A percentile compares a stretch with the other conserved stretches of the same genome.
Conservation (phyloP, 495 filamentous ascomycete species). For the Symbiotaphrina buchneri region DNA sequence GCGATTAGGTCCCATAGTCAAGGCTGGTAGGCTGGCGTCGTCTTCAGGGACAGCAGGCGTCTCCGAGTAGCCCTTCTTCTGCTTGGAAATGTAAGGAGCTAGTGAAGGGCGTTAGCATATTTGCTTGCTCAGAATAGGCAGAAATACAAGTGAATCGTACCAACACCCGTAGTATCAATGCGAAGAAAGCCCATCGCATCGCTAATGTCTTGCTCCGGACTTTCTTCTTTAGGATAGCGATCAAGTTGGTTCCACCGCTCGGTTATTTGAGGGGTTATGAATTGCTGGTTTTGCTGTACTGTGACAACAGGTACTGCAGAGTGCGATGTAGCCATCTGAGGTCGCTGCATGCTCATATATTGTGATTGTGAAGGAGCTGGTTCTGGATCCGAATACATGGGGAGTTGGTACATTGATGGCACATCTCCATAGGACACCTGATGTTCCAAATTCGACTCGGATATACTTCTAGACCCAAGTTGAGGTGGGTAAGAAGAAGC, state of each 20-base stretch:
- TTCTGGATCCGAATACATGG: conserved; percentile 12
- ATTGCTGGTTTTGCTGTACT: too few relatives aligned
- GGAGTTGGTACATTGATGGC: conserved; percentile 11
- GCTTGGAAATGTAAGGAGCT: conserved; percentile 77
- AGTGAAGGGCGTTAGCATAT: neutral
- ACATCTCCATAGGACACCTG: conserved; percentile 11
- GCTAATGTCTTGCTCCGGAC: conserved; percentile 31
- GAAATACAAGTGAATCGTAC: conserved; percentile 25
- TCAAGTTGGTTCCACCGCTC: neutral
- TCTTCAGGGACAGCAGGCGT: conserved; percentile 56
- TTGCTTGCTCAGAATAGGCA: neutral
- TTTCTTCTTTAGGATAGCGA: neutral
- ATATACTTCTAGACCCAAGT: too few relatives aligned
- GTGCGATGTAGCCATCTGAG: conserved; percentile 6
- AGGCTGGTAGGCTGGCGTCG: conserved; percentile 46
- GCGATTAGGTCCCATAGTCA: conserved; percentile 39
- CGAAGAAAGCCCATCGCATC: conserved; percentile 68
- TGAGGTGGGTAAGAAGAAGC: too few relatives aligned
- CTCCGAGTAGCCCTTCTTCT: conserved; percentile 37
- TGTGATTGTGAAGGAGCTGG: conserved; percentile 9
- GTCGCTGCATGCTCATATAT: conserved; percentile 11
- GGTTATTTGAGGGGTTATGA: too few relatives aligned
- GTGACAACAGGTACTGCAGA: too few relatives aligned
- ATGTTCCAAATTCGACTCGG: too few relatives aligned
- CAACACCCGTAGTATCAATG: conserved; percentile 74